Conservation (phyloP, 1,284 basidiomycete genomes). For the Melampsora larici-populina region DNA sequence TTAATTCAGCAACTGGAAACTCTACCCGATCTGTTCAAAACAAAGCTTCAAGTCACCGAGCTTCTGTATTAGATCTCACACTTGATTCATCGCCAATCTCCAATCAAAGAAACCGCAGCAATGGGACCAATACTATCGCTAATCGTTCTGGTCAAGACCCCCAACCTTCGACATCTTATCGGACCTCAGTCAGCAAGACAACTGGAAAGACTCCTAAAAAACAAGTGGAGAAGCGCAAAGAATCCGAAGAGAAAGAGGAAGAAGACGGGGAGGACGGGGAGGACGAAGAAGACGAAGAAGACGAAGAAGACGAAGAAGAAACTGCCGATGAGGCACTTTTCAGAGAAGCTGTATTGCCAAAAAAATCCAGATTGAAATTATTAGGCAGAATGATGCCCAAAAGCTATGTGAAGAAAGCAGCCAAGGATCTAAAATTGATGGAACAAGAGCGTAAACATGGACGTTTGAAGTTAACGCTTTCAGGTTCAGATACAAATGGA, state of each 20-base stretch:
- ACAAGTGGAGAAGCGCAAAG: not conserved
- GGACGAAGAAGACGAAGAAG: not conserved
- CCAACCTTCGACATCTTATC: not conserved
- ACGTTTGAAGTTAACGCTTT: not conserved
- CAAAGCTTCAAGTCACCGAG: not conserved
- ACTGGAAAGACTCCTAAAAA: not conserved
- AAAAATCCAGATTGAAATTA: not conserved
- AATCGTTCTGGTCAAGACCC: not conserved
- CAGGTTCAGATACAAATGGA: not conserved
- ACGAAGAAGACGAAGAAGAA: constrained; percentile 4
- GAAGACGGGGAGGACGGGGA: too few species aligned
- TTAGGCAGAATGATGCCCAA: constrained; percentile 42
- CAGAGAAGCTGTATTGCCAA: not conserved
- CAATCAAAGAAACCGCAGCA: not conserved
- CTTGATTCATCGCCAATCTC: not conserved
- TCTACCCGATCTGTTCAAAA: not conserved
- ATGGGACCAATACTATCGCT: not conserved
- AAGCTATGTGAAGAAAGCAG: constrained; percentile 35
- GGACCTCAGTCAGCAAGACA: not conserved
- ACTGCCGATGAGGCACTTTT: constrained; percentile 3
- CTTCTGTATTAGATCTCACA: not conserved
- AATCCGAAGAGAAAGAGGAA: too few species aligned
- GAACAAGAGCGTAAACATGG: constrained; percentile 10
- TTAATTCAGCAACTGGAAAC: not conserved
- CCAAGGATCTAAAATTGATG: constrained; percentile 40